Base-by-base conservation (phyloP, 2,329 filamentous ascomycete genomes). In the Xylariales sp. region DNA sequence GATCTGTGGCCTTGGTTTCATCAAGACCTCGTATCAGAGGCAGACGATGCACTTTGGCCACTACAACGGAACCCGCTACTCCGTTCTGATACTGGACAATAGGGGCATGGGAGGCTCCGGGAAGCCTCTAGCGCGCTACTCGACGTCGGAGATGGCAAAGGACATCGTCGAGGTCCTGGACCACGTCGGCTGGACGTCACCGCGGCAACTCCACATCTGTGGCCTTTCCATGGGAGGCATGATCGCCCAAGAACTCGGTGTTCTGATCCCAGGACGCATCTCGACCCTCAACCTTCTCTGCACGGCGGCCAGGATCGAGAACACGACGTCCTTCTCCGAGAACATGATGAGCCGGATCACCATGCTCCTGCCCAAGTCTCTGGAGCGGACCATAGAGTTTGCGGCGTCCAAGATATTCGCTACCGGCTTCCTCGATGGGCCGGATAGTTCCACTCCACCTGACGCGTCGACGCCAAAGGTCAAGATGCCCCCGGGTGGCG, bases 201-300 rank as follows among this genome's bases (percentile, higher is more conserved):
- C 40, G 48, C 72, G 57, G 52, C 70, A 53, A 65, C 72, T 68
- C 59, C 81, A 95, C 65, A 60, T 94, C 39, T 70, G 86, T 24
- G 89, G 88, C 42, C 80, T 91, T 49, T 88, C 83, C 45, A 86
- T 95, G 76, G 88, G 88, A 48, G 88, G 89, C 55, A 95, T 95
- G 89, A 91, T 95, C 53, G 80, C 86, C 3, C 89, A 95, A 63
- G 89, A 95, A 65, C 57, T 95, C 4, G 79, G 74, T 16, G 68
- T 63, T 50, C 60, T 70, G n/a, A 63, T 69, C 21, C 78, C 80
- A 0, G 47, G 63, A 10, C 68, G 75, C 34, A 58, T 86, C 40
- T 64, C 67, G 18, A 77, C 73, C 12, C 64, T 87, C 14, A 73
- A 66, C 24, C 70, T 87, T 3, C 62, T 82, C 47, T 80, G 74